Percentiles rank a stretch among this genome's conserved stretches.
Conservation (phyloP, 108 stramenopile species). For the Conticribra weissflogii region DNA sequence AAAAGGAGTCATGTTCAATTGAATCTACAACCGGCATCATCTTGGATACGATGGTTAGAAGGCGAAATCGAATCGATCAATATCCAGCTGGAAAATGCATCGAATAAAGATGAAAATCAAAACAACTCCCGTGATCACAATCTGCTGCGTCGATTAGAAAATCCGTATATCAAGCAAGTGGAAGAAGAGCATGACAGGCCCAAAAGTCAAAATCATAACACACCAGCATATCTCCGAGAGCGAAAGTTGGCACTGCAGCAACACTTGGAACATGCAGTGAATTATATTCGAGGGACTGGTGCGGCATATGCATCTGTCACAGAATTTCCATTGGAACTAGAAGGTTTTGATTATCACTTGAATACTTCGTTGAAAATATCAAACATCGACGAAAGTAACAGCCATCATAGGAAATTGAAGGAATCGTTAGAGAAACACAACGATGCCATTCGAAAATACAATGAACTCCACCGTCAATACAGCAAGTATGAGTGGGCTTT, state of each 20-base stretch:
- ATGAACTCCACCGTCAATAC: conserved; percentile 13
- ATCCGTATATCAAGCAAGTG: too few species aligned
- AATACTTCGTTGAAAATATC: neutral
- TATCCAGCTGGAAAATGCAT: neutral
- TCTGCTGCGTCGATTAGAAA: too few species aligned
- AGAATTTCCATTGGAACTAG: conserved; percentile 12
- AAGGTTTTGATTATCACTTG: neutral
- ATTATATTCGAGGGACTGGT: conserved; percentile 1
- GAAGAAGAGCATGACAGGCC: neutral
- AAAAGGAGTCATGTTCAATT: too few species aligned
- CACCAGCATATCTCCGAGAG: neutral
- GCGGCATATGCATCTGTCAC: conserved; percentile 12
- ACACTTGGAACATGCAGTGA: conserved; percentile 5
- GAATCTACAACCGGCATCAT: conserved; percentile 7
- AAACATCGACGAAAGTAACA: neutral
- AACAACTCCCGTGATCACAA: neutral
- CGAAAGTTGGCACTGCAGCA: neutral
- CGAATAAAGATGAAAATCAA: neutral
- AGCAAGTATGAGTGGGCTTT: conserved; percentile 21
- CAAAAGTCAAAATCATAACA: neutral
- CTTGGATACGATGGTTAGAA: conserved; percentile 2
- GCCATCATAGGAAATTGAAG: conserved; percentile 1
- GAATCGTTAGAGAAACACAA: conserved; percentile 9
- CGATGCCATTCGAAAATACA: conserved; percentile 14
- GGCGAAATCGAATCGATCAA: neutral